Evolutionary conservation across 768 basidiomycete species (phyloP).

Genomic region (Amanita fuliginea): DNA sequence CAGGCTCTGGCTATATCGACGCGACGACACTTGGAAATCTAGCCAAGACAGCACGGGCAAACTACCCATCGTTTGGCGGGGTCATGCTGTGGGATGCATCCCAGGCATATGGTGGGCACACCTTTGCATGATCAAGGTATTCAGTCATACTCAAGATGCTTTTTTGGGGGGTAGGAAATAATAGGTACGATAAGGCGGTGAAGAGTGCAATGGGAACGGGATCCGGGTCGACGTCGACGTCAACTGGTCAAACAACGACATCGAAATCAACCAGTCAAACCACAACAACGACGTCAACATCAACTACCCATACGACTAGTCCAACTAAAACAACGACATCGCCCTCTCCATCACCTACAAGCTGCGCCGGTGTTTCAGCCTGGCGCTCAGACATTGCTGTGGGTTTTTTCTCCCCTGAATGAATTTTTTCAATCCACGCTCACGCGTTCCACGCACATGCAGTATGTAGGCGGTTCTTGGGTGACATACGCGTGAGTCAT

Average conservation of each 20-base stretch:
- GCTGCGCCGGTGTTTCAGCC: conserved; percentile 29
- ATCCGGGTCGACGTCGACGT: conserved; percentile 1
- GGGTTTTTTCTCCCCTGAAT: conserved; percentile 8
- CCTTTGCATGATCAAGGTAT: background rate
- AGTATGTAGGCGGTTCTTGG: conserved; percentile 33
- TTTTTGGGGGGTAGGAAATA: conserved; percentile 22
- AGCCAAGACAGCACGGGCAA: conserved; percentile 24
- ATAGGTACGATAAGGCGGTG: conserved; percentile 27
- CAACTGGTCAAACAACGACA: conserved; percentile 14
- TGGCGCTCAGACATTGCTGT: conserved; percentile 30
- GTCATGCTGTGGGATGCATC: conserved; percentile 32
- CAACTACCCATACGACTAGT: conserved; percentile 6
- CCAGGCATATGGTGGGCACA: conserved; percentile 23
- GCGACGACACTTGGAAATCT: conserved; percentile 29
- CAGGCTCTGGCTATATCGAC: conserved; percentile 42
- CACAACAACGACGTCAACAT: conserved; percentile 8
- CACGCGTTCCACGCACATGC: background rate
- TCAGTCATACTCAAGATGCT: background rate
- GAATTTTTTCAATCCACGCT: no score
- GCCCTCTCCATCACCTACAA: conserved; percentile 12
- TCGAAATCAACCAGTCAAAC: conserved; percentile 4
- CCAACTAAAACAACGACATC: background rate
- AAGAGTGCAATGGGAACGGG: conserved; percentile 27
- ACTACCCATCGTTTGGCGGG: conserved; percentile 46
- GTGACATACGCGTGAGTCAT: conserved; percentile 28